Conservation (phyloP, 2,329 filamentous ascomycete genomes). For the Alternaria angustiovoidea region DNA sequence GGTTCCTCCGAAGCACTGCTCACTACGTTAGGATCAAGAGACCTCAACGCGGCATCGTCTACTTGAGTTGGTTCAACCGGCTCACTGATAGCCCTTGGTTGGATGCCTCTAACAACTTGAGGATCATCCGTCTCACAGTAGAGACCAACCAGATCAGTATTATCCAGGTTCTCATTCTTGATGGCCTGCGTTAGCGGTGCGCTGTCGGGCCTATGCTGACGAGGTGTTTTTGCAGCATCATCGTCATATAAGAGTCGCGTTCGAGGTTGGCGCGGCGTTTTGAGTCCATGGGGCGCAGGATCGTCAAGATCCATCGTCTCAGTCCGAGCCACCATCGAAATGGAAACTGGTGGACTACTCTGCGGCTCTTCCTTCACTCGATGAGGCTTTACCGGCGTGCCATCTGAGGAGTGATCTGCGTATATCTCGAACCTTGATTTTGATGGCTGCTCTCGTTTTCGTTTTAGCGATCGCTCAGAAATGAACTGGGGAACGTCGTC, state of each 20-base stretch:
- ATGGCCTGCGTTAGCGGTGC: constrained; percentile 33
- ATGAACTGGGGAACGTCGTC: constrained; percentile 56
- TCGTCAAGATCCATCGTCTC: constrained; percentile 58
- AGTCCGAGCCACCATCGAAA: constrained; percentile 36
- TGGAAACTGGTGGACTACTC: constrained; percentile 41
- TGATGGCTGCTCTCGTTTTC: constrained; percentile 44
- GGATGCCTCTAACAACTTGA: constrained; percentile 8
- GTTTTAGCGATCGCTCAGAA: constrained; percentile 54
- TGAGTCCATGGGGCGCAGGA: constrained; percentile 35
- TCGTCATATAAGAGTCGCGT: constrained; percentile 18
- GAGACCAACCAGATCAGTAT: neutral
- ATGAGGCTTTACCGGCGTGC: constrained; percentile 42
- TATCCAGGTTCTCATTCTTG: constrained; percentile 21
- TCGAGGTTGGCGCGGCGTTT: constrained; percentile 41
- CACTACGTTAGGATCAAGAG: constrained; percentile 40
- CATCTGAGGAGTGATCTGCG: constrained; percentile 35
- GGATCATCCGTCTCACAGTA: neutral
- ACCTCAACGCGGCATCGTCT: constrained; percentile 23
- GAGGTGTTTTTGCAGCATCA: constrained; percentile 21
- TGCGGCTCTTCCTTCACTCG: constrained; percentile 52
- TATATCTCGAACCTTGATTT: constrained; percentile 28
- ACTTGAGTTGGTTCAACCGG: constrained; percentile 17
- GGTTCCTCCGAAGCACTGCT: constrained; percentile 18
- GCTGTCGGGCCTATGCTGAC: constrained; percentile 42
- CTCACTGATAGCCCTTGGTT: constrained; percentile 33